Evolutionary conservation across 345 rosid species (phyloP), one percentile per base, ranked within the genome.

Genomic region (Sisymbrium irio): DNA sequence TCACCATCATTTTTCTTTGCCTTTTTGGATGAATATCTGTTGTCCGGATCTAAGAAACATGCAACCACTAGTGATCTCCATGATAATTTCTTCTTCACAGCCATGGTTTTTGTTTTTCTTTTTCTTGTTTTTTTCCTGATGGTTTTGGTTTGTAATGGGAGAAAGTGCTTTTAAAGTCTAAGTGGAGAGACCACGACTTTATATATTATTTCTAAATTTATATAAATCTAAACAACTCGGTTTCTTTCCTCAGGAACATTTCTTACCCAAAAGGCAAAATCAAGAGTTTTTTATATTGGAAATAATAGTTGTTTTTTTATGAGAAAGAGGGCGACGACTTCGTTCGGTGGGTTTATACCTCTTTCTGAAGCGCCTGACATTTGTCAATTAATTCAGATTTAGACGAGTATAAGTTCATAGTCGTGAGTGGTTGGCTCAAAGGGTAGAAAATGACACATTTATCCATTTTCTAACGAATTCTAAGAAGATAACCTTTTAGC

Each of bases 41-140:
- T 73, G 46, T 76, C 71, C 22, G 19, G 63, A 42, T 57, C 64
- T 4, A 9, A 57, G 79, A 77, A 87, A 78, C 98, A 92, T 6
- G 65, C 65, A 12, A 88, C 64, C 13, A 87, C 40, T 15, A 87
- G 69, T 3, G 84, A 78, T 73, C 36, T 83, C 95, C 96, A 90
- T 3, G 82, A 61, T 18, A 64, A n/a, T 46, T 81, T 87, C 80
- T 82, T 85, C 77, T 77, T 71, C 61, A 83, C 83, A 27, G 61
- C 76, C 76, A 66, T 71, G 19, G 25, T 55, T 77, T 61, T 17
- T 49, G 13, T 6, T 56, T 40, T 46, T 4, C 6, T 47, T n/a
- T 13, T 27, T 39, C 4, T 49, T 12, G 57, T 18, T 74, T 9
- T 19, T 45, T 18, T 12, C 25, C 44, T 58, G 39, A 6, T 58